Conservation (phyloP, 192 early-diverging fungal species). For the Coemansia sp. region DNA sequence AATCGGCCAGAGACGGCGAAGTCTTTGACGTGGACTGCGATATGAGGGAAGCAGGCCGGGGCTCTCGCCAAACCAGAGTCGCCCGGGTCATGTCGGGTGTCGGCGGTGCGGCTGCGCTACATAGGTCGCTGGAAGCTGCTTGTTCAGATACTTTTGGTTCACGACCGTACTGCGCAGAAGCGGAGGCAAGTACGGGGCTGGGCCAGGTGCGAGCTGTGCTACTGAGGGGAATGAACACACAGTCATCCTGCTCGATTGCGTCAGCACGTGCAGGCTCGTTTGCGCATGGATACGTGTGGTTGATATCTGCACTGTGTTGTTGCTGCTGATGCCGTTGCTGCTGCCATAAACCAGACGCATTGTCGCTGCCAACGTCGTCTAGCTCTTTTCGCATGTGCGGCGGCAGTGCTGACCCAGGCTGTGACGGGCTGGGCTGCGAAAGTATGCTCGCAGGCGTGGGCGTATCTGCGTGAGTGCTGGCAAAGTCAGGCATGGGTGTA, state of each 20-base stretch:
- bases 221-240: conserved; percentile 7
- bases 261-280: not conserved
- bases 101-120: not conserved
- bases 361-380: not conserved
- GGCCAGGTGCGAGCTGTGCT: not conserved
- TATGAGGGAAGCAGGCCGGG: not conserved
- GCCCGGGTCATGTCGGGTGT: conserved; percentile 11
- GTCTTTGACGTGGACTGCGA: not conserved
- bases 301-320: not conserved
- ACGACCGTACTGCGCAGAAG: not conserved
- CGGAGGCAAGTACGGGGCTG: not conserved
- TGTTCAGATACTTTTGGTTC: not conserved
- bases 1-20: conserved; percentile 18
- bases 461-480: not conserved
- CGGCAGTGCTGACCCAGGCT: not conserved
- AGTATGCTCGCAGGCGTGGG: not conserved
- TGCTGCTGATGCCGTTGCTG: conserved; percentile 1
- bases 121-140: not conserved
- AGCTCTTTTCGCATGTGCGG: not conserved
- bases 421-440: not conserved
- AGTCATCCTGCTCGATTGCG: conserved; percentile 6
- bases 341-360: not conserved
- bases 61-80: conserved; percentile 15
- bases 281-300: not conserved
- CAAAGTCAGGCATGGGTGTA: not conserved